Base-by-base conservation (phyloP, 495 filamentous ascomycete genomes). In the Aspergillus heteromorphus region DNA sequence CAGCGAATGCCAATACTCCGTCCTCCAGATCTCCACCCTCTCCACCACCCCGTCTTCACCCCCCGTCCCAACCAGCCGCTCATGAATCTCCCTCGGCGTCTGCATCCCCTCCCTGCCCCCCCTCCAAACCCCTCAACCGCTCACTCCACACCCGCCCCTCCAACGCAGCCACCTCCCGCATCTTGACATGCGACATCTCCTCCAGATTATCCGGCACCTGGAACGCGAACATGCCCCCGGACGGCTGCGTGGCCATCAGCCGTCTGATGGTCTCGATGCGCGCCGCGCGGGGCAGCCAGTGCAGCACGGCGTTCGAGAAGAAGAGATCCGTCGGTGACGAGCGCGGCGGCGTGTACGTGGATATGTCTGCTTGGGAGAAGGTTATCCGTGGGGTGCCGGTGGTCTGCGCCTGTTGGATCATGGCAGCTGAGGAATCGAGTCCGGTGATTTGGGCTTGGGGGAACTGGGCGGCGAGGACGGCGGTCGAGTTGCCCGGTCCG, bases 291-390 rank as follows among this genome's bases (percentile, higher is more conserved):
- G 65, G 62, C 4, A 83, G 63, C 79, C 79, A 83, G 30, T 83
- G 81, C 50, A 81, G 73, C 2, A 79, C 77, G 9, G 79, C 78
- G 60, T 81, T 83, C 34, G 73, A 72, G 59, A 78, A 82, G 57
- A 79, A 73, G 1, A 83, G 64, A 40, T 78, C 74, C 0, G 73
- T 68, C 0, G 59, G 31, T 6, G 48, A 42, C 7, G 23, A 7
- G 23, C 23, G 3, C 36, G 1, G 3, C 4, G 78, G 73, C 0
- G 45, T 18, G 54, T 76, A 82, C 0, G 67, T 64, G 1, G 21
- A 47, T 14, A 83, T 36, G 48, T 79, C 72, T 14, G 58, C 73
- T 1, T 72, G 60, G 6, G 54, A 27, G 49, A 79, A 80, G 0
- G 70, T 50, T 4, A 62, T 23, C 11, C 65, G 48, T 11, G 6